Evolutionary conservation across 371 early-diverging fungal species (phyloP), one percentile per base, ranked within the genome.

Genomic region (Lichtheimia ramosa): DNA sequence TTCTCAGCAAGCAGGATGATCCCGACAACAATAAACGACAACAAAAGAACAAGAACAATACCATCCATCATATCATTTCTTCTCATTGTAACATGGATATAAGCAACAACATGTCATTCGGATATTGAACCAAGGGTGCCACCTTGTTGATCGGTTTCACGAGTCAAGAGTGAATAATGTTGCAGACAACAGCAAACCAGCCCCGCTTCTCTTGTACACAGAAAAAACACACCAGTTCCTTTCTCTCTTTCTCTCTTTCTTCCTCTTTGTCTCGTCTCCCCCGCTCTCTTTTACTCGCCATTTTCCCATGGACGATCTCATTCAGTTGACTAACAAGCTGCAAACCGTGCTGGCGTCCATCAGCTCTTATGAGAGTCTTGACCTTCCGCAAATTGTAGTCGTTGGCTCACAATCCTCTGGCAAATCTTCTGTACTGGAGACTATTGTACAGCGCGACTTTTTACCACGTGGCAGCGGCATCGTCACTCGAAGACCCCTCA

Each of bases 361-460:
- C 57, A 90, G 92, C 62, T 87, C 88, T 66, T 74, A 81, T 48
- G 91, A 89, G 65, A 80, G 84, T 54, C 84, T 97, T 56, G 96
- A 96, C 75, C 75, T 97, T 39, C 98, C 98, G 13, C 93, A 93
- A 83, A 90, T 96, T 70, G 91, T 90, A 25, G 93, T 93, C 2
- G 90, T 93, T 43, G 94, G 81, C 23, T 81, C 81, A 0, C 97
- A 97, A 69, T 94, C 95, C 43, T 89, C 92, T 56, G 98, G 98
- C 61, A 97, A 97, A 71, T 93, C 93, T 51, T 95, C 98, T 55
- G 94, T 96, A 6, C 72, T 97, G 25, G 96, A 96, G 64, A 92
- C 91, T 63, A 88, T 97, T 51, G 93, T 96, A 46, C 91, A 92
- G 20, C 87, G 89, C 59, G 96, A 96, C 68, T 93, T 97, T 64